Evolutionary conservation across 306 rosid species (phyloP), one percentile per base, ranked within the genome.

Genomic region (Begonia peltatifolia): DNA sequence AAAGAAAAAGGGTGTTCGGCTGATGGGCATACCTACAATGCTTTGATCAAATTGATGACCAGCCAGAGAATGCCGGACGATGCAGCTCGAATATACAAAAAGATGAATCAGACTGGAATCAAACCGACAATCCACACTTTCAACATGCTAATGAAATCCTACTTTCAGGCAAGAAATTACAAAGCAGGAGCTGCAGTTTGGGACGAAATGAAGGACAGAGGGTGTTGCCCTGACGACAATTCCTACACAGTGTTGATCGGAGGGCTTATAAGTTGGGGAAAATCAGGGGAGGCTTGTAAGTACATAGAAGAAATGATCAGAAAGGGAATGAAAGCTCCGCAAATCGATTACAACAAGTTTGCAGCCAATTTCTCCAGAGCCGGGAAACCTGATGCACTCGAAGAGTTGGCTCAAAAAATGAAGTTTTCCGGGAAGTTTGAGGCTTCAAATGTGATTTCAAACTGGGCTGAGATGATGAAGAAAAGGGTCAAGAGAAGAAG

Each of bases 111-210:
- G 46, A 69, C 63, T 56, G 86, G 86, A 50, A 42, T 80, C 63
- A 57, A 73, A 62, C 81, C 95, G 44, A 57, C 94, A 14, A 73
- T 86, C 64, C 94, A 90, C 72, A 80, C 95, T 17, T 90, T 74
- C 67, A 81, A 76, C 75, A 90, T 86, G 99, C 70, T 86, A 23
- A 76, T 87, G 99, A 90, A 86, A 42, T 83, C 99, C 57, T 86
- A 74, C 67, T 83, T 78, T 58, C 76, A 64, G 59, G 59, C 71
- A 4, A 79, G 74, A 71, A 75, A 83, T 68, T 80, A 83, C 43
- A 86, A 80, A 46, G 77, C 71, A 80, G 99, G 92, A 23, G 56
- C 11, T 30, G 72, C 75, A 0, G 58, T 71, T 57, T 90, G 99
- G 94, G 76, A 71, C 8, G 86, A 90, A 80, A 80, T 90, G 92